phyloP scores from a whole-genome alignment of 78 protist species.

The Dictyostelium firmibasis region DNA sequence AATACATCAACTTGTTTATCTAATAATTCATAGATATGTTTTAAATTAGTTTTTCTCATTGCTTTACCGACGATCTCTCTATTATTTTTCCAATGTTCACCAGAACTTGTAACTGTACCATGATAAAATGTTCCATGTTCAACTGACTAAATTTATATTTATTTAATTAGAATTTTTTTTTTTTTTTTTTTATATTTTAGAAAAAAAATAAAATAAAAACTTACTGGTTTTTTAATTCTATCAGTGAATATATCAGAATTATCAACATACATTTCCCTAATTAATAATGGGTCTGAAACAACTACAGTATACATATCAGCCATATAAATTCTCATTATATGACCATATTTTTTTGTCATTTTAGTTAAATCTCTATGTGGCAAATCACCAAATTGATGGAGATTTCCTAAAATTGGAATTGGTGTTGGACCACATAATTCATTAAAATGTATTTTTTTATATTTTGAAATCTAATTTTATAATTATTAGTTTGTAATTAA shows the following conservation, averaged over 20 bases:
- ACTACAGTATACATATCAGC: conserved; percentile 33
- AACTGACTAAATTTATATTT: neutral
- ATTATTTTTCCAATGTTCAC: neutral
- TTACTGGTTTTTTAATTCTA: conserved; percentile 14
- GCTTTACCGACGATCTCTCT: neutral
- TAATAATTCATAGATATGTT: neutral
- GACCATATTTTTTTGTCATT: neutral
- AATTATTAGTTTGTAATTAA: neutral
- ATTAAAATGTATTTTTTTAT: neutral
- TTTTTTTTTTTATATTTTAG: neutral
- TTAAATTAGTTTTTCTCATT: conserved; percentile 20
- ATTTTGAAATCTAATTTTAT: neutral
- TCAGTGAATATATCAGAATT: conserved; percentile 13
- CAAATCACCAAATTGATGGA: neutral
- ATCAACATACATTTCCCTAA: conserved; percentile 26
- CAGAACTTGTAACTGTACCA: neutral
- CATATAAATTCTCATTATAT: conserved; percentile 31
- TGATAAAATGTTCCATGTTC: neutral
- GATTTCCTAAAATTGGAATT: conserved; percentile 23
- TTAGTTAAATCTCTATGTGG: neutral
- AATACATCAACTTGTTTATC: neutral
- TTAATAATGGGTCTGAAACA: neutral
- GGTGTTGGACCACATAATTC: conserved; percentile 3
- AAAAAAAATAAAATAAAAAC: neutral
- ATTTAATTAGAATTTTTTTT: neutral